Conservation (phyloP, 2,329 filamentous ascomycete species). For the Monosporascus sp. region DNA sequence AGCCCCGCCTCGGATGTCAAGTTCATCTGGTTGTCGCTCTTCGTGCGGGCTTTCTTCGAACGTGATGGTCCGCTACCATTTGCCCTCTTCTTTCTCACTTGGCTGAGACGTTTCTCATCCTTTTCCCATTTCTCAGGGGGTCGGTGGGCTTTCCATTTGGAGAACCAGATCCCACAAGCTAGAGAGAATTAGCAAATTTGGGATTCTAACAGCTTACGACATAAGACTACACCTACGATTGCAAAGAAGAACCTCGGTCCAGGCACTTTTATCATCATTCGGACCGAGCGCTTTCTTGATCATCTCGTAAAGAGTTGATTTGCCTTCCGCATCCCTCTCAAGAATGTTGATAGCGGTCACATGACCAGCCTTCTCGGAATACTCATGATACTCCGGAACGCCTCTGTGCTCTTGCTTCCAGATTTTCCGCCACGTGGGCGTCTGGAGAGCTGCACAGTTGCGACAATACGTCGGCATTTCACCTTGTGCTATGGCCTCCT, state of each 20-base stretch:
- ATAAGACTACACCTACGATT: slow-evolving; percentile 60
- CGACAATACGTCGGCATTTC: slow-evolving; percentile 83
- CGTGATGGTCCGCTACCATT: slow-evolving; percentile 35
- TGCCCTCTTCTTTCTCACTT: slow-evolving; percentile 45
- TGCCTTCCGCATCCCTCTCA: slow-evolving; percentile 56
- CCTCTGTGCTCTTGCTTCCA: slow-evolving; percentile 74
- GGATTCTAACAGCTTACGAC: slow-evolving; percentile 1
- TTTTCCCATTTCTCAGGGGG: slow-evolving; percentile 81
- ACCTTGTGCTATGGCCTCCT: slow-evolving; percentile 66
- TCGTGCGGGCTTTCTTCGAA: slow-evolving; percentile 44
- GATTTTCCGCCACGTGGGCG: slow-evolving; percentile 91
- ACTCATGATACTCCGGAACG: slow-evolving; percentile 62
- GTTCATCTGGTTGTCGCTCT: slow-evolving; percentile 39
- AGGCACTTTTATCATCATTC: slow-evolving; percentile 60
- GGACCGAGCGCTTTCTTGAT: slow-evolving; percentile 67
- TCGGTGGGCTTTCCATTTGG: slow-evolving; percentile 79
- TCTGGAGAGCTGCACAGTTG: slow-evolving; percentile 94
- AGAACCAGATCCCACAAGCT: slow-evolving; percentile 92
- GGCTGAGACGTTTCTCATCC: slow-evolving; percentile 46
- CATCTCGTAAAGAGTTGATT: slow-evolving; percentile 63
- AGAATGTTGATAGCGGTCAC: slow-evolving; percentile 70
- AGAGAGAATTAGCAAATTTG: slow-evolving; percentile 21
- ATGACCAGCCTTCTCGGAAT: slow-evolving; percentile 66
- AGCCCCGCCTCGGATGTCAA: slow-evolving; percentile 50
- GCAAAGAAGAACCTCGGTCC: slow-evolving; percentile 73